Evolutionary conservation across 2,329 filamentous ascomycete genomes (phyloP).

Genomic region (Mycosphaerelloides madeirae): DNA sequence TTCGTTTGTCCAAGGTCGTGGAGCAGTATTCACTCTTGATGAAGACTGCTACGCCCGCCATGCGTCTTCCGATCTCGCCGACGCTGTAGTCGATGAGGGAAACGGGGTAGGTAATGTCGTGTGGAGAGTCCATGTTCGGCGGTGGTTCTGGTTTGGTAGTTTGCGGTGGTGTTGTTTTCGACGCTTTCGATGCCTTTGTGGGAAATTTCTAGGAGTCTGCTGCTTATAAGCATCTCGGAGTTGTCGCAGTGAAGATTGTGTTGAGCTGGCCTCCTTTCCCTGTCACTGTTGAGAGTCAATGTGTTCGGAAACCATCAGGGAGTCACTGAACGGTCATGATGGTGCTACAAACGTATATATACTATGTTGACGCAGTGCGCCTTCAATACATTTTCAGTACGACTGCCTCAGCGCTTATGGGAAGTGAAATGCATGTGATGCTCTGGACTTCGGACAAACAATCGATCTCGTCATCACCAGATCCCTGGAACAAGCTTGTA

Average conservation of each 20-base stretch:
- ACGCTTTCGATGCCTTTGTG: not conserved
- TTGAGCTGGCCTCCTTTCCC: too few relatives aligned
- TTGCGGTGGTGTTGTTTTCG: not conserved
- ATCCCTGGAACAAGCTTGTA: conserved; percentile 37
- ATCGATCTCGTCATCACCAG: conserved; percentile 11
- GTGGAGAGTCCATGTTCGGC: not conserved
- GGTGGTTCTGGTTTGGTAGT: not conserved
- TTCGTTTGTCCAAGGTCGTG: conserved; percentile 2
- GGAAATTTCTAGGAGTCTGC: not conserved
- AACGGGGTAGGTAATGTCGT: not conserved
- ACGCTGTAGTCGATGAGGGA: not conserved
- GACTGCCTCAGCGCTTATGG: too few relatives aligned
- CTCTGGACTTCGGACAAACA: too few relatives aligned
- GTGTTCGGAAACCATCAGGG: too few relatives aligned
- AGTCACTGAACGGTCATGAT: too few relatives aligned
- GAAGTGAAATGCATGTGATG: too few relatives aligned
- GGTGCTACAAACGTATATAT: too few relatives aligned
- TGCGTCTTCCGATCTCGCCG: conserved; percentile 5
- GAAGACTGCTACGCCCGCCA: conserved; percentile 11
- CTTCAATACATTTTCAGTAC: too few relatives aligned
- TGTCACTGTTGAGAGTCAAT: too few relatives aligned
- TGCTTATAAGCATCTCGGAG: not conserved
- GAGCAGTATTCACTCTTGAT: conserved; percentile 12
- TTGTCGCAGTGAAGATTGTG: too few relatives aligned
- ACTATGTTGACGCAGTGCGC: too few relatives aligned